A percentile compares a stretch with the other conserved stretches of the same genome.
Evolutionary conservation across 768 basidiomycete genomes (phyloP).

Genomic region (Cystobasidium onofrii): DNA sequence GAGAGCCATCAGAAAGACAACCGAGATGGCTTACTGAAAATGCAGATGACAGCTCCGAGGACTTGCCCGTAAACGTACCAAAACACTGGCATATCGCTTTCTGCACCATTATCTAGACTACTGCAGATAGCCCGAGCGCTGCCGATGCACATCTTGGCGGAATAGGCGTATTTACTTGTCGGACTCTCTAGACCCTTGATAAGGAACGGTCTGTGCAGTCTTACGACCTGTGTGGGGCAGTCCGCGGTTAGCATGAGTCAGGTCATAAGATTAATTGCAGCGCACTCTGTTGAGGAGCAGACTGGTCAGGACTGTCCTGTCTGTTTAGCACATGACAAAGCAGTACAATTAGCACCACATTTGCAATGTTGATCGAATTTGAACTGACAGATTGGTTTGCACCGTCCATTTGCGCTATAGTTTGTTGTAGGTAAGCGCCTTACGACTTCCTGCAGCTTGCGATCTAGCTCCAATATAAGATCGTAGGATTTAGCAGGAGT

Average conservation of each 20-base stretch:
- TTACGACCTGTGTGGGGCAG: not conserved
- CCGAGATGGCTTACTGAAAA: not conserved
- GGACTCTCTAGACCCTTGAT: not conserved
- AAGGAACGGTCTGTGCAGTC: not conserved
- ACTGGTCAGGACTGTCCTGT: not conserved
- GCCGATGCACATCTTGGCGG: not conserved
- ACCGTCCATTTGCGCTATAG: not conserved
- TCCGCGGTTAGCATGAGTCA: not conserved
- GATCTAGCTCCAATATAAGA: not conserved
- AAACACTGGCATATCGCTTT: not conserved
- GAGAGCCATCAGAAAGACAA: not conserved
- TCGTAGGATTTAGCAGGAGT: not conserved
- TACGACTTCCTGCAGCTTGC: not conserved
- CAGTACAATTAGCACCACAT: not conserved
- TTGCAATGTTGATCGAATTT: not conserved
- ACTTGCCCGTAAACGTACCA: slow-evolving; percentile 4
- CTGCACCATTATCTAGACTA: not conserved
- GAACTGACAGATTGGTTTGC: slow-evolving; percentile 4
- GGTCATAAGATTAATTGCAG: not conserved
- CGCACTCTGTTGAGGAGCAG: not conserved
- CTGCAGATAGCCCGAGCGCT: not conserved
- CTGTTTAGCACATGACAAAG: not conserved
- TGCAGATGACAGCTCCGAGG: not conserved
- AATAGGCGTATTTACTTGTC: not conserved
- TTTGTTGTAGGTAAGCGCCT: not conserved